Evolutionary conservation across 2,329 filamentous ascomycete genomes (phyloP).

Genomic region (Diplodia mutila): DNA sequence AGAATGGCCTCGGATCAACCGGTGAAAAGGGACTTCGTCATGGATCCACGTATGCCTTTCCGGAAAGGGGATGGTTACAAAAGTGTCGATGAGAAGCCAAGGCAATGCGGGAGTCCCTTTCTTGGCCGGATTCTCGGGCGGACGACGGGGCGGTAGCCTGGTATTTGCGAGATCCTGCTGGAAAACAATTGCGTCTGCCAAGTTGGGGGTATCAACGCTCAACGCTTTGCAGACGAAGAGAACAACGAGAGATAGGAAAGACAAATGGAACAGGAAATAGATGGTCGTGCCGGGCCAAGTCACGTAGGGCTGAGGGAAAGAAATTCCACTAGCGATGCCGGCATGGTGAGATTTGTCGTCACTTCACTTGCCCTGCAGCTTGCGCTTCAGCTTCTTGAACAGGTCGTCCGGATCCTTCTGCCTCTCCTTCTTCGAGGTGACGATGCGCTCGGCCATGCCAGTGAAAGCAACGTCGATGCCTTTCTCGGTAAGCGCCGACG

Average conservation of each 20-base stretch:
- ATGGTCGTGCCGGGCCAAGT: neutral
- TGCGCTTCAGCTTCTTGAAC: slow-evolving; percentile 17
- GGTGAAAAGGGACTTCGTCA: neutral
- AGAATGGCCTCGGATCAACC: slow-evolving; percentile 17
- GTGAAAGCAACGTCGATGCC: slow-evolving; percentile 12
- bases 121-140: neutral
- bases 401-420: slow-evolving; percentile 17
- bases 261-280: neutral
- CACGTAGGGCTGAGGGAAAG: neutral
- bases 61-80: neutral
- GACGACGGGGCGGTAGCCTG: neutral
- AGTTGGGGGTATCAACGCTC: slow-evolving; percentile 21
- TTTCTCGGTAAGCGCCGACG: neutral
- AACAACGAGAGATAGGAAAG: slow-evolving; percentile 2
- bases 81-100: neutral
- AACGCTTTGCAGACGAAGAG: slow-evolving; percentile 17
- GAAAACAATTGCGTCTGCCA: slow-evolving; percentile 8
- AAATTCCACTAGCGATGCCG: neutral
- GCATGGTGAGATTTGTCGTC: neutral
- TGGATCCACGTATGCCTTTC: neutral
- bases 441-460: slow-evolving; percentile 5
- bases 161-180: slow-evolving; percentile 2
- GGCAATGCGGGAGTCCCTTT: neutral
- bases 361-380: slow-evolving; percentile 19
- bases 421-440: neutral